phyloP scores from a whole-genome alignment of 768 basidiomycete species.

The Termitomyces sp. region DNA sequence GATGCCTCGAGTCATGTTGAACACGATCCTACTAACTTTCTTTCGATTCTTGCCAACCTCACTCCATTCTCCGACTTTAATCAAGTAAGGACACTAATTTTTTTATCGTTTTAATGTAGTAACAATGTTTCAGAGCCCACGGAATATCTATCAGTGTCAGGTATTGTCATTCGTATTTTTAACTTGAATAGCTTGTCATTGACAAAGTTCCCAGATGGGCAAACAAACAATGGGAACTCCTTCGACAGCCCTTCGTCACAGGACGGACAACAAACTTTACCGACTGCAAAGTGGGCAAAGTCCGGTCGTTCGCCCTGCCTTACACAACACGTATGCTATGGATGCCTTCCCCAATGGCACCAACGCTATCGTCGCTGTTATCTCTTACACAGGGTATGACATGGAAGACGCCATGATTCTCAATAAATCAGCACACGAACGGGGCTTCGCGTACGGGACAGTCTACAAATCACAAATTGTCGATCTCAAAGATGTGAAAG shows the following conservation, averaged over 20 bases:
- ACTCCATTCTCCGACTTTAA: slow-evolving; percentile 99
- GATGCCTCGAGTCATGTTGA: slow-evolving; percentile 88
- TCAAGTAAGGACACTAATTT: slow-evolving; percentile 53
- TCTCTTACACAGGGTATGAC: slow-evolving; percentile 99
- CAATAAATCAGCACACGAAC: slow-evolving; percentile 97
- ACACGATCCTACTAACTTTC: slow-evolving; percentile 89
- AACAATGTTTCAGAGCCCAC: slow-evolving; percentile 54
- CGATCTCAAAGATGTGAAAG: slow-evolving; percentile 78
- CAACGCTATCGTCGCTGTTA: slow-evolving; percentile 98
- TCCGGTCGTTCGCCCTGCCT: slow-evolving; percentile 85
- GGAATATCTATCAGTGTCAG: slow-evolving; percentile 94
- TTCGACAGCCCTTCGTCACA: slow-evolving; percentile 81
- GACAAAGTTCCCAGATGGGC: slow-evolving; percentile 67
- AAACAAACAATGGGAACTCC: slow-evolving; percentile 99
- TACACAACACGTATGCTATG: slow-evolving; percentile 96
- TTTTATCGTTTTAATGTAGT: slow-evolving; percentile 2
- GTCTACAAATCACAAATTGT: slow-evolving; percentile 93
- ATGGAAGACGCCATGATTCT: slow-evolving; percentile 99
- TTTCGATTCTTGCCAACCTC: slow-evolving; percentile 94
- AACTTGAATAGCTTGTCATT: background rate
- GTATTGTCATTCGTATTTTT: slow-evolving; percentile 27
- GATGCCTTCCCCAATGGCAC: slow-evolving; percentile 98
- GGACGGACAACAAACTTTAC: slow-evolving; percentile 98
- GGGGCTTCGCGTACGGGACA: slow-evolving; percentile 95
- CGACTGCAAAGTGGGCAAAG: slow-evolving; percentile 93